Evolutionary conservation across 768 basidiomycete species (phyloP), one percentile per base, ranked within the genome.

Genomic region (Amanita exitialis): DNA sequence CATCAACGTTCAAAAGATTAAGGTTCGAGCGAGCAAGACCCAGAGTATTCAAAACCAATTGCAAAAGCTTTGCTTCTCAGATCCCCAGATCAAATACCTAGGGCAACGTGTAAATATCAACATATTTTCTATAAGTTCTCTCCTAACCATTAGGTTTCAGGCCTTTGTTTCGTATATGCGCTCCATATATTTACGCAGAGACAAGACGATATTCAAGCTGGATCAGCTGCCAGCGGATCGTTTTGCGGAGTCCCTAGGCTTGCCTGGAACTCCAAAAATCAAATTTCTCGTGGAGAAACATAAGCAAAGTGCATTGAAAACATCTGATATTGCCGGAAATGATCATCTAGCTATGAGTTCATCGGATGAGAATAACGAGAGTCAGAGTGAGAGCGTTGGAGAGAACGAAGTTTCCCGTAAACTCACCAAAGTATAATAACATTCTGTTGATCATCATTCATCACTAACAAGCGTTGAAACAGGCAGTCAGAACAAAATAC

Each of bases 101-200:
- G 96, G 86, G 8, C 95, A 98, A 64, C 71, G 90, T 50, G 94
- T 94, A 59, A 52, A 83, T 75, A 16, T 38, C 36, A 4, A 21
- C 41, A 4, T 43, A 42, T 32, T 20, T n/a, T 44, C 36, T 39
- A n/a, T 28, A 12, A 49, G 28, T 21, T 41, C 16, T 4, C 10
- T 45, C 30, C 50, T 53, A 51, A 49, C 15, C 6, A 39, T 13
- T 20, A 37, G 6, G 27, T 25, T 39, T 4, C 61, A 97, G 92
- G 90, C 94, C 1, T 95, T 98, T 61, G 86, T 98, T 7, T 95
- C 94, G 12, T 99, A 99, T 64, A 71, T 97, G 56, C 88, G 91
- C 13, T 96, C 95, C 3, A 71, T 99, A 20, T 75, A 96, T 63
- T 72, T 98, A 16, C 95, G 97, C 56, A 95, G 90, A 62, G 85